Evolutionary conservation across 441 rosid genomes (phyloP).

Genomic region (Pelargonium cotyledonis): DNA sequence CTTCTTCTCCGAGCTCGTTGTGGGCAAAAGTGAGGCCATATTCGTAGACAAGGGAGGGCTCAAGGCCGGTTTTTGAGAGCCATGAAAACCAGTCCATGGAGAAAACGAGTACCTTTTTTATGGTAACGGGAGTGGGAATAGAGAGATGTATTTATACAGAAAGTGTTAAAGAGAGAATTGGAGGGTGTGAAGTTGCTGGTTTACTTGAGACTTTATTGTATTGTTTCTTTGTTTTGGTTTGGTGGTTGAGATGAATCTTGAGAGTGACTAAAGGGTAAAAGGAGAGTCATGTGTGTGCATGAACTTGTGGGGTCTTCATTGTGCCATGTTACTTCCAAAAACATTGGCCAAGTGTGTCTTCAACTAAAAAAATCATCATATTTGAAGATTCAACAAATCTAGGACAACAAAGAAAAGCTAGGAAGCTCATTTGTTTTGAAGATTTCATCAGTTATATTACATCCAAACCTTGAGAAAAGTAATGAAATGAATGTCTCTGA

Average conservation of each 20-base stretch:
- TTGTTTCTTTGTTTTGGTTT: not conserved
- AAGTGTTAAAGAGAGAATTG: not conserved
- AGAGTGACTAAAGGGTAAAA: not conserved
- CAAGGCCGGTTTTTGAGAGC: conserved; percentile 55
- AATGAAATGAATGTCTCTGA: no score
- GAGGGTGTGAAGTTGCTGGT: conserved; percentile 1
- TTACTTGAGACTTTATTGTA: not conserved
- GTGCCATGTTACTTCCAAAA: conserved; percentile 4
- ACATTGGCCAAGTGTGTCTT: not conserved
- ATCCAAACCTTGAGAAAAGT: no score
- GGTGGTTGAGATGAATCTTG: conserved; percentile 8
- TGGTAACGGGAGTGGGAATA: not conserved
- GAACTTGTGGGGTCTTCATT: conserved; percentile 2
- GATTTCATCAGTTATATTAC: no score
- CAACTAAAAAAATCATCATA: not conserved
- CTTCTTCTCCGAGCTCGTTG: conserved; percentile 59
- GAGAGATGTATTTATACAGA: not conserved
- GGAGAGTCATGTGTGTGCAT: not conserved
- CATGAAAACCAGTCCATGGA: conserved; percentile 83
- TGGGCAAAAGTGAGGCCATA: conserved; percentile 51
- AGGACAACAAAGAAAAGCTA: no score
- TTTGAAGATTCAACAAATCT: not conserved
- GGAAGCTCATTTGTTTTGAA: no score
- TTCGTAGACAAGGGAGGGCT: conserved; percentile 51
- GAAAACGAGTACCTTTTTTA: not conserved